These are phyloP conservation scores for Verticillium longisporum DNA, from an alignment of 2,329 filamentous ascomycete species.

Conservation along the genomic window DNA sequence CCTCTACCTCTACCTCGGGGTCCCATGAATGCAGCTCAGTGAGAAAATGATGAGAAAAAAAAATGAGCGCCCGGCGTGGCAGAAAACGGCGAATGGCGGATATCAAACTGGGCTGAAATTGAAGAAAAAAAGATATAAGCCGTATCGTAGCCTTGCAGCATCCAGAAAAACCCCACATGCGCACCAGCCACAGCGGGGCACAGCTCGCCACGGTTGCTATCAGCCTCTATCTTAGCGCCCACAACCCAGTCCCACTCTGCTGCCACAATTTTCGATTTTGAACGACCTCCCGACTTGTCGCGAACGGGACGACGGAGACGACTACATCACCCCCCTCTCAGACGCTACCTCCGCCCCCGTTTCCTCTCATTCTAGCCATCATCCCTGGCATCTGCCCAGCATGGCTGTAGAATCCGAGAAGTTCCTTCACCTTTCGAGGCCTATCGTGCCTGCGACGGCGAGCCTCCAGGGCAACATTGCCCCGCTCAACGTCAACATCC, in stretches of 20 bases:
- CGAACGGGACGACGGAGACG: not conserved
- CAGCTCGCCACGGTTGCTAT: constrained; percentile 14
- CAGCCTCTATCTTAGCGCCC: constrained; percentile 43
- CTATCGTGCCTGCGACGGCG: constrained; percentile 73
- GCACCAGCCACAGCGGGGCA: constrained; percentile 14
- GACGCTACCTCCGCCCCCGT: constrained; percentile 7
- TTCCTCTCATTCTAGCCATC: constrained; percentile 12
- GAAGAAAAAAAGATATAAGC: constrained; percentile 12
- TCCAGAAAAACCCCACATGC: constrained; percentile 7
- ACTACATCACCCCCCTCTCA: not conserved
- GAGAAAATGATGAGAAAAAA: not conserved
- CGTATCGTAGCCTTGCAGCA: constrained; percentile 11
- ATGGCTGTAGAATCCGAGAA: constrained; percentile 78
- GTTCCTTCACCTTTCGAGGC: constrained; percentile 91
- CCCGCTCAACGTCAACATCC: constrained; percentile 89
- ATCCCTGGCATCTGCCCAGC: constrained; percentile 37
- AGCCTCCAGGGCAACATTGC: constrained; percentile 80
- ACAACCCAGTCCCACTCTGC: constrained; percentile 33
- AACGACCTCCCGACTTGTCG: not conserved
- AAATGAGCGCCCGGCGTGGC: not conserved
- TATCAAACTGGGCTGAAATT: not conserved
- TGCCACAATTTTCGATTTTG: constrained; percentile 29
- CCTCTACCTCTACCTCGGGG: constrained; percentile 11
- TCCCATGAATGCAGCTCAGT: not conserved
- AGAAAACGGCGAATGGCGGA: not conserved